Evolutionary conservation across 2,329 filamentous ascomycete genomes (phyloP), one percentile per base, ranked within the genome.

Genomic region (Alternaria triticina): DNA sequence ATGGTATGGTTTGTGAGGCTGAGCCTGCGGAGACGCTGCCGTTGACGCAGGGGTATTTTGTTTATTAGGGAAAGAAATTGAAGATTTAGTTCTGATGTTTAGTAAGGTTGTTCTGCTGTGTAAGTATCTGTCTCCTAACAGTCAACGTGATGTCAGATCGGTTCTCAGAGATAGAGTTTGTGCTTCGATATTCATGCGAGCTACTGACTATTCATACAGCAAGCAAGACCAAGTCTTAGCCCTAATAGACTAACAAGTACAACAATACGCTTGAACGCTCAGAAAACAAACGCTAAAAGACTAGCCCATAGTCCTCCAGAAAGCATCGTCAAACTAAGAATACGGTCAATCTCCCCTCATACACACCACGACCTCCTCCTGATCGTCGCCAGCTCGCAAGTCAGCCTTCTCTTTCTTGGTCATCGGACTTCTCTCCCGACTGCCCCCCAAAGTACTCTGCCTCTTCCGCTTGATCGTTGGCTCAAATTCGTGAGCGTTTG

Each of bases 31-130:
- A 85, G 25, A 85, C 76, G 55, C 79, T 97, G 80, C 94, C 94
- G 7, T 83, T 97, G 76, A 89, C 91, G 62, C 93, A 97, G 83
- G 84, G 81, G 13, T 94, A 87, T 76, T 97, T 89, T 79, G 88
- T 94, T 55, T 97, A 91, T 77, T 96, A 50, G 33, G 5, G 4
- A 45, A 13, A 33, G n/a, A 23, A 43, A 13, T 10, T 6, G 3
- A n/a, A 8, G 33, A 22, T 9, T 15, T 22, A 15, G 43, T 12
- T 22, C 13, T 30, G 47, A 17, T 15, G 11, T 22, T 25, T 8
- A 8, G 11, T 1, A 20, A 17, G 28, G 5, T 6, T 20, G 27
- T 12, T 17, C 23, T 17, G n/a, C 25, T 17, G 3, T n/a, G 12
- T 15, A 6, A 22, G 5, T 15, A 3, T 51, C 4, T 22, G 17